Evolutionary conservation across 2,329 filamentous ascomycete genomes (phyloP), one percentile per base, ranked within the genome.

Genomic region (Pezicula radicicola): DNA sequence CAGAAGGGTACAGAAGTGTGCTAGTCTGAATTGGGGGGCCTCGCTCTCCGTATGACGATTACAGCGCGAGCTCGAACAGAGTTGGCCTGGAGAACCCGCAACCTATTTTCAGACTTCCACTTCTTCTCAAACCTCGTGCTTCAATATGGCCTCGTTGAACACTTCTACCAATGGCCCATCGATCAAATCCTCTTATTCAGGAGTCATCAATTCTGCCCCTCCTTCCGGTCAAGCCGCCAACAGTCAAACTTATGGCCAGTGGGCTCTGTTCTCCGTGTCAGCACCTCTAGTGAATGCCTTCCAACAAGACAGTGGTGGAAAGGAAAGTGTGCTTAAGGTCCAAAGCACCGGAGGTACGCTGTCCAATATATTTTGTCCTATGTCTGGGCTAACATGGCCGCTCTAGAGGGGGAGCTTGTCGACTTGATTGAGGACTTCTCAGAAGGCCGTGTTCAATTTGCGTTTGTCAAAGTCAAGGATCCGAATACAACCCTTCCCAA

Each of bases 381-480:
- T 3, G 12, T 25, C 37, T 46, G 21, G 46, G 43, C 43, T 30
- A 16, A 48, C 15, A 19, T 5, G n/a, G 46, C 66, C 54, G 50
- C 54, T 61, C 49, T 66, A 94, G 92, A 97, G 74, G 94, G 94
- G 57, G 93, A 99, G 72, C 78, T 99, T 56, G 76, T 84, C 52
- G 91, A 97, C 59, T 78, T 99, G 53, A 83, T 96, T 62, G 94
- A 99, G 61, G 94, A 99, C 59, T 96, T 99, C 72, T 97, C 87
- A 60, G 94, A 99, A 70, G 94, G 94, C 50, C 88, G 91, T 64
- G 88, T 99, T 61, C 94, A 99, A 72, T 99, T 97, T 72, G 94
- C 91, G 27, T 97, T 95, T 66, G 86, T 94, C 64, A 97, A 96
- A 74, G 87, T 99, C 75, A 96, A 92, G 70, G 94, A 99, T 68